Base-by-base conservation (phyloP, 148 eudicot genomes). In the Pouteria glomerata region DNA sequence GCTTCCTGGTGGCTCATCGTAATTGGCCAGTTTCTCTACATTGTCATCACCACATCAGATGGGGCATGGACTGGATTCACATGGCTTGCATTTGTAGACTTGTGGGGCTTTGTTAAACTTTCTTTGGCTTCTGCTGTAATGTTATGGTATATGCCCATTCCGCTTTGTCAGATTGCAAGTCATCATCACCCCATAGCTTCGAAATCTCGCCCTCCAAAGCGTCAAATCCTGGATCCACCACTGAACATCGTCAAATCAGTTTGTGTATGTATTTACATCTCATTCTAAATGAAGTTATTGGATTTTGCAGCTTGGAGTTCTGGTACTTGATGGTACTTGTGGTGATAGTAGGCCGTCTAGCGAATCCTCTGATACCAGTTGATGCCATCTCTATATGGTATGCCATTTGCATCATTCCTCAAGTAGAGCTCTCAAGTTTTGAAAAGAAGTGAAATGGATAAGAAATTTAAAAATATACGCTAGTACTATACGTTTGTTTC, bases 51-150 rank as follows among this genome's bases (percentile, higher is more conserved):
- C 30, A 90, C 74, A 29, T 91, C 91, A 1, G 93, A 85, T 69
- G 97, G 97, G 8, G 88, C 97, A 34, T 91, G 97, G 97, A 80
- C 77, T 33, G 97, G 93, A 6, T 89, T 87, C 76, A 79, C 93
- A 0, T 85, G 87, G 93, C 77, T 86, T 15, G 97, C 93, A 0
- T 91, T 91, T 74, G 64, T 74, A 0, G 93, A 91, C 57, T 81
- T 91, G 84, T 91, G 84, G 83, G 85, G 85, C 33, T 91, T 91
- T 66, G 82, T 83, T 24, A 79, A 86, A 84, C 91, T 91, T 39
- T 91, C 97, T 15, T 13, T 89, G 57, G 93, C 97, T 45, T 89
- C 97, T 61, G 97, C 97, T 63, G 77, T 91, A 0, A 91, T 91
- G 97, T 62, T 91, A 71, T 91, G 96, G 96, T 90, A 81, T 50